Conservation (phyloP, 2,329 filamentous ascomycete genomes). For the Ceratocystis cubensis region DNA sequence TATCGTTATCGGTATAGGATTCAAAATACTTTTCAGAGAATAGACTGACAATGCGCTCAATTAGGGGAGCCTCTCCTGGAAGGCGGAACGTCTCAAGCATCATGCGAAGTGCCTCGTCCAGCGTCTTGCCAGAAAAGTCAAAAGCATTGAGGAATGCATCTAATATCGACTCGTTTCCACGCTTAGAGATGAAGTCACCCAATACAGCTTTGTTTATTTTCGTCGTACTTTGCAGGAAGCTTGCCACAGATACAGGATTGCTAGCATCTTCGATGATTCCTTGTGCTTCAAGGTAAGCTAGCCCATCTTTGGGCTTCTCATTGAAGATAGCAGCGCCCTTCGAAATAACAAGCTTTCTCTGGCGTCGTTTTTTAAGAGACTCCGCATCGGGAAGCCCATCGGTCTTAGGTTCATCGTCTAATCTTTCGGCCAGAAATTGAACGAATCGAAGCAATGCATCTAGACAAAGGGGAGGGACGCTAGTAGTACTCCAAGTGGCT, state of each 20-base stretch:
- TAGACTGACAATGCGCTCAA: slow-evolving; percentile 77
- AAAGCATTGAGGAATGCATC: slow-evolving; percentile 77
- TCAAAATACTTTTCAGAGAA: slow-evolving; percentile 81
- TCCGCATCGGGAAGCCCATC: slow-evolving; percentile 51
- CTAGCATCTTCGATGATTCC: slow-evolving; percentile 69
- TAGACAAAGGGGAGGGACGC: slow-evolving; percentile 85
- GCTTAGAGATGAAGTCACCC: slow-evolving; percentile 88
- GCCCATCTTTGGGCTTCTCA: slow-evolving; percentile 78
- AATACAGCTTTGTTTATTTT: slow-evolving; percentile 81
- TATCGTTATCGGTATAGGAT: slow-evolving; percentile 51
- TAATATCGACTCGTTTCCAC: slow-evolving; percentile 71
- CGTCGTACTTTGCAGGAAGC: slow-evolving; percentile 75
- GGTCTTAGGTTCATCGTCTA: slow-evolving; percentile 52
- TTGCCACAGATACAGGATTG: slow-evolving; percentile 66
- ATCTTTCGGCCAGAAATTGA: slow-evolving; percentile 77
- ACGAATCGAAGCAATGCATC: slow-evolving; percentile 85
- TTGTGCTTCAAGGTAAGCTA: slow-evolving; percentile 73
- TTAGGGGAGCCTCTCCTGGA: slow-evolving; percentile 83
- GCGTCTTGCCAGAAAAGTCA: slow-evolving; percentile 71
- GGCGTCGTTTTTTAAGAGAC: slow-evolving; percentile 56
- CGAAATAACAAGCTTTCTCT: slow-evolving; percentile 77
- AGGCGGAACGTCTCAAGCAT: slow-evolving; percentile 87
- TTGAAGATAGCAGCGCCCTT: slow-evolving; percentile 86
- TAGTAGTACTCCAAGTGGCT: slow-evolving; percentile 97
- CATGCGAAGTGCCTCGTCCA: slow-evolving; percentile 78